These are phyloP conservation scores for Melaleuca alternifolia DNA, from an alignment of 345 rosid genomes.

Conservation along the genomic window DNA sequence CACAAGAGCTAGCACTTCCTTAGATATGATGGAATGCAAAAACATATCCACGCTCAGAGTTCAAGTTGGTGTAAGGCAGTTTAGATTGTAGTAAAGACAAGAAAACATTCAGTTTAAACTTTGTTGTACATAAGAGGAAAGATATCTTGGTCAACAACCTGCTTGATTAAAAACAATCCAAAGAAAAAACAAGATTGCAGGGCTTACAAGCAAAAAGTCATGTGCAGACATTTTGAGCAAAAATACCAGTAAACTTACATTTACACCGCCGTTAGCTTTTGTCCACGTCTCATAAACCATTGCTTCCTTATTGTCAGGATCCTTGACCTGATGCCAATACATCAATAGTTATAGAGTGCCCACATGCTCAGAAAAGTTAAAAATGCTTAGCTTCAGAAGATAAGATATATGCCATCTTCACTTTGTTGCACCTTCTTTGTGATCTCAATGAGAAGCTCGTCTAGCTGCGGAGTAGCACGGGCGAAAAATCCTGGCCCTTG, in stretches of 20 bases:
- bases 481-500: slow-evolving; percentile 92
- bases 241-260: slow-evolving; percentile 18
- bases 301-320: slow-evolving; percentile 53
- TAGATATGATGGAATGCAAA: not conserved
- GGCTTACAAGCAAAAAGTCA: not conserved
- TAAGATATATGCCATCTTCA: not conserved
- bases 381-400: not conserved
- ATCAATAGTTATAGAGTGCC: not conserved
- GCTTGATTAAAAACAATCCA: not conserved
- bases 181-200: not conserved
- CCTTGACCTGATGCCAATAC: slow-evolving; percentile 42
- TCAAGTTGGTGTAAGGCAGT: not conserved
- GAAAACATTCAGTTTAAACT: not conserved
- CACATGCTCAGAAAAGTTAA: not conserved
- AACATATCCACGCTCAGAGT: not conserved
- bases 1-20: not conserved
- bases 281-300: slow-evolving; percentile 62
- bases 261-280: slow-evolving; percentile 23
- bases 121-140: not conserved
- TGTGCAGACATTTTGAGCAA: not conserved
- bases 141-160: not conserved
- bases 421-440: slow-evolving; percentile 48
- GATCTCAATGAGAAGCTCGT: slow-evolving; percentile 57
- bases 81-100: not conserved
- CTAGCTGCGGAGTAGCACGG: slow-evolving; percentile 84